Conservation (phyloP, 176 grass and related monocot species). For the Elaeis guineensis region DNA sequence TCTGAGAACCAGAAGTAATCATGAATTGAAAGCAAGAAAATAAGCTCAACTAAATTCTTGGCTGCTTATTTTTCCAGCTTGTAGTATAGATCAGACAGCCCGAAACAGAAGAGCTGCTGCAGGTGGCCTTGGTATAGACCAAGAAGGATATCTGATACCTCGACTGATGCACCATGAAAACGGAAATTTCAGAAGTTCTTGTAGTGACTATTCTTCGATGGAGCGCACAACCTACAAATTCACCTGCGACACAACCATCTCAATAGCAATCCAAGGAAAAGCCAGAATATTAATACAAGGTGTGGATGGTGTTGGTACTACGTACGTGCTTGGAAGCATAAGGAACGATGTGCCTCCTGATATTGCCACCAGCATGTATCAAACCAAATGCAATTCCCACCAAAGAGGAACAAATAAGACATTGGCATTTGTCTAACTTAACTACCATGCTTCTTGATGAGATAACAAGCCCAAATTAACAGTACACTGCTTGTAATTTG, state of each 20-base stretch:
- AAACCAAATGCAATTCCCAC: too few species aligned
- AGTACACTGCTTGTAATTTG: too few species aligned
- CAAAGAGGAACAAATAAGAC: too few species aligned
- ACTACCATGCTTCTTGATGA: too few species aligned
- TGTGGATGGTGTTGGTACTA: neutral
- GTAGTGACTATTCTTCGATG: conserved; percentile 65
- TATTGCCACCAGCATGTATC: too few species aligned
- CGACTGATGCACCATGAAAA: conserved; percentile 58
- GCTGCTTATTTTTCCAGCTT: conserved; percentile 32
- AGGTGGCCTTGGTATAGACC: neutral
- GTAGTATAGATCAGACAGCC: conserved; percentile 27
- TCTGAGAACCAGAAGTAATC: too few species aligned
- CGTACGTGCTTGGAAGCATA: neutral
- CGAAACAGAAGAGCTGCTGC: conserved; percentile 32
- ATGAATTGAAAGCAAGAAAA: too few species aligned
- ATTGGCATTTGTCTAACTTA: too few species aligned
- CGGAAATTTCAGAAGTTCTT: conserved; percentile 41
- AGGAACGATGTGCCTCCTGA: too few species aligned
- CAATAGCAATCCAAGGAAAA: neutral
- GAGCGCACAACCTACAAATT: conserved; percentile 72
- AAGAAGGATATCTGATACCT: conserved; percentile 74
- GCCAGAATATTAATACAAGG: neutral
- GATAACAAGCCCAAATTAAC: too few species aligned
- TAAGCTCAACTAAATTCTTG: too few species aligned
- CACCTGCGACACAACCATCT: conserved; percentile 30